Evolutionary conservation across 2,329 filamentous ascomycete genomes (phyloP).

Genomic region (Tolypocladium album): DNA sequence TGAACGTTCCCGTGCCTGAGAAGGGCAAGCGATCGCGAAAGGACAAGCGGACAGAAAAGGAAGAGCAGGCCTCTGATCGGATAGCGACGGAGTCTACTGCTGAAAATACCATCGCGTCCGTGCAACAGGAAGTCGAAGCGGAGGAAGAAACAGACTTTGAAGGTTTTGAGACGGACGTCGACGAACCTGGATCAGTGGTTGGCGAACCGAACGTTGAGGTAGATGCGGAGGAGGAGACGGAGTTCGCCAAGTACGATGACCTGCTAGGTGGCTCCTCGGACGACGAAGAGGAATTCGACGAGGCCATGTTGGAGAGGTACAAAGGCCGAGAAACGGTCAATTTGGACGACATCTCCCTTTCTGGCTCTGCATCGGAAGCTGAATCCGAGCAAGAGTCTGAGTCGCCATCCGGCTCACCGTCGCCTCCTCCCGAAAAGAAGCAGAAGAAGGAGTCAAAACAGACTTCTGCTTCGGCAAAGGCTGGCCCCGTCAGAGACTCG

Average conservation of each 20-base stretch:
- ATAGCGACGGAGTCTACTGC: slow-evolving; percentile 1
- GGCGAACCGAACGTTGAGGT: slow-evolving; percentile 13
- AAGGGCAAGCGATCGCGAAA: slow-evolving; percentile 20
- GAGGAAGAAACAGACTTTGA: slow-evolving; percentile 24
- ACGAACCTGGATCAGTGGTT: slow-evolving; percentile 11
- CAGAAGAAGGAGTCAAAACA: slow-evolving; percentile 8
- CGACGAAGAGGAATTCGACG: slow-evolving; percentile 29
- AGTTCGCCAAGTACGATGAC: slow-evolving; percentile 30
- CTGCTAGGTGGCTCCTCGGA: slow-evolving; percentile 33
- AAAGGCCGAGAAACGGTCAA: slow-evolving; percentile 23
- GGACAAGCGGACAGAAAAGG: slow-evolving; percentile 19
- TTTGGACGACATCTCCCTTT: slow-evolving; percentile 28
- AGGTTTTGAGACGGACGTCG: slow-evolving; percentile 20
- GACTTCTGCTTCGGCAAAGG: slow-evolving; percentile 8
- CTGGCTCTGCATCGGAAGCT: slow-evolving; percentile 20
- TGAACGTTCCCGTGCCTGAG: slow-evolving; percentile 37
- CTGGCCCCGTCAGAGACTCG: slow-evolving; percentile 25
- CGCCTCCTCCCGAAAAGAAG: slow-evolving; percentile 14
- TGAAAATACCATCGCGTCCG: background rate
- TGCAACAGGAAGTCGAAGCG: slow-evolving; percentile 10
- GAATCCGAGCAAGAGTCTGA: slow-evolving; percentile 13
- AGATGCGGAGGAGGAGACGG: slow-evolving; percentile 20
- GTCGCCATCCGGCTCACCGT: slow-evolving; percentile 13
- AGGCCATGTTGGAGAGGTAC: slow-evolving; percentile 18
- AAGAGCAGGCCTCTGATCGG: slow-evolving; percentile 16